Conservation (phyloP, 164 flowering plant genomes). For the Magnolia changhungtana region DNA sequence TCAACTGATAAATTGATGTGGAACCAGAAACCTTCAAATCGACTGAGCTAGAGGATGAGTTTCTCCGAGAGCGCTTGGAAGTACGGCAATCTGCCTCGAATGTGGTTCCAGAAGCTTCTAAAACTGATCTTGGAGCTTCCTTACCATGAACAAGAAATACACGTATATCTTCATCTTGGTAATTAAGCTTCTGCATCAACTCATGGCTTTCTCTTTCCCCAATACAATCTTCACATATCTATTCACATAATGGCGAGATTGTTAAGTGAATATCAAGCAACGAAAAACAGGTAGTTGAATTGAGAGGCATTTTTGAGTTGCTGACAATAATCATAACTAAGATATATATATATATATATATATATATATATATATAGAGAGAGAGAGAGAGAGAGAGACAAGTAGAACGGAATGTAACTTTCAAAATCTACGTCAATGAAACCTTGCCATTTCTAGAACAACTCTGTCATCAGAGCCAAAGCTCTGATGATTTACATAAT, state of each 20-base stretch:
- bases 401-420: background rate
- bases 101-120: conserved; percentile 65
- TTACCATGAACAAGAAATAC: conserved; percentile 76
- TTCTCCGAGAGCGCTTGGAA: conserved; percentile 83
- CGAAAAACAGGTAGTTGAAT: background rate
- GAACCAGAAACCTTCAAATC: conserved; percentile 84
- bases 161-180: conserved; percentile 65
- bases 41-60: conserved; percentile 54
- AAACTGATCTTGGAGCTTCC: conserved; percentile 79
- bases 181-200: conserved; percentile 74
- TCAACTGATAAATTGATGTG: conserved; percentile 82
- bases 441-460: too few species aligned
- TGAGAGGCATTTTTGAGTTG: background rate
- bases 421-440: background rate
- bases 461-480: too few species aligned
- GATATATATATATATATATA: too few species aligned
- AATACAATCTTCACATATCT: conserved; percentile 91
- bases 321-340: too few species aligned
- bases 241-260: background rate
- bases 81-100: conserved; percentile 72
- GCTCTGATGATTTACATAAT: too few species aligned
- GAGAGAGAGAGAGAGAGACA: background rate
- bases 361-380: too few species aligned
- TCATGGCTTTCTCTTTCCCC: conserved; percentile 89
- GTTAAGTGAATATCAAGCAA: background rate